Percentiles rank a stretch among this genome's conserved stretches.
Evolutionary conservation across 176 grass and related monocot species (phyloP).

Genomic region (Leersia perrieri): DNA sequence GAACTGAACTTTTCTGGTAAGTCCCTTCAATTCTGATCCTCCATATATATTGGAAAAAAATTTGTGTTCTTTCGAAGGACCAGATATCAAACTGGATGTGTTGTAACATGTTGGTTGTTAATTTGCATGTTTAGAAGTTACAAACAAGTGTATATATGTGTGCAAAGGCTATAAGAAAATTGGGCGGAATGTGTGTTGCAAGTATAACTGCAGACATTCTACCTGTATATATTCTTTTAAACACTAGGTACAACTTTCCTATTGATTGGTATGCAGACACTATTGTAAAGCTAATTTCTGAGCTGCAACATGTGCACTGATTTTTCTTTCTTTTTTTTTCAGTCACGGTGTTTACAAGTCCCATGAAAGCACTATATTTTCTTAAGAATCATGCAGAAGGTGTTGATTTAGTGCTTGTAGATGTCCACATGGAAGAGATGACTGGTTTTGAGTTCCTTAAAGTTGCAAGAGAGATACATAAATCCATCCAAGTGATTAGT

Average conservation of each 20-base stretch:
- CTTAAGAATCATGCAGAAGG: not conserved
- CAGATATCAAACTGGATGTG: not conserved
- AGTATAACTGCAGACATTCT: not conserved
- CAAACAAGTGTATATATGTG: no score
- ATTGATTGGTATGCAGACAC: not conserved
- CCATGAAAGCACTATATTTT: slow-evolving; percentile 17
- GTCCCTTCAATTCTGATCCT: not conserved
- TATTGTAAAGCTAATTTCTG: not conserved
- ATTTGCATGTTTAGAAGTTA: not conserved
- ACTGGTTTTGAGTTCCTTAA: not conserved
- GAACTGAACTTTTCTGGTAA: slow-evolving; percentile 9
- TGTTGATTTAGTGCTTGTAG: not conserved
- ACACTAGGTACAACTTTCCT: not conserved
- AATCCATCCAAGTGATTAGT: not conserved
- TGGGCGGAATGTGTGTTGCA: not conserved
- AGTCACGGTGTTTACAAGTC: slow-evolving; percentile 28
- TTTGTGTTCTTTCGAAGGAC: not conserved
- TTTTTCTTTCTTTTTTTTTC: not conserved
- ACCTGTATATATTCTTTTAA: not conserved
- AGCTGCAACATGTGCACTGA: not conserved
- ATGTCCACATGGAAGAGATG: not conserved
- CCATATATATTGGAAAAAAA: not conserved
- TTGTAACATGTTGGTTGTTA: not conserved
- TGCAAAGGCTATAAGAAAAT: not conserved
- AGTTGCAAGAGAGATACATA: not conserved